Conservation (phyloP, 2,329 filamentous ascomycete genomes). For the Phialophora expanda region DNA sequence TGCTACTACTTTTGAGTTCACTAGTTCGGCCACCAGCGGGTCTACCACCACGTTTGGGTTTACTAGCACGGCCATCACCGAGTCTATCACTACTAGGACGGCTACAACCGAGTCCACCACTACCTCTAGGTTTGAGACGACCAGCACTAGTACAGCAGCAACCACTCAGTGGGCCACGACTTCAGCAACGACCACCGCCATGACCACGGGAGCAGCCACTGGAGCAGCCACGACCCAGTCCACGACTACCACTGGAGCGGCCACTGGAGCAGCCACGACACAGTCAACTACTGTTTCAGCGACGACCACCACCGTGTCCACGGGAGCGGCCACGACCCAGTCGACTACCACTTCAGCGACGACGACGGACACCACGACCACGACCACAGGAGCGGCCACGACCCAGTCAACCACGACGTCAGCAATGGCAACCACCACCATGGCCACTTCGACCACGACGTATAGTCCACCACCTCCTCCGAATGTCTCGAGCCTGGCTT, state of each 20-base stretch:
- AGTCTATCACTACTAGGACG: background rate
- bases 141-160: no score
- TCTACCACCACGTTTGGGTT: no score
- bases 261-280: no score
- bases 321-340: background rate
- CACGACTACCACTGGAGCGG: no score
- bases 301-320: constrained; percentile 24
- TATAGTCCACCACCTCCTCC: constrained; percentile 14
- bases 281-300: background rate
- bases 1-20: no score
- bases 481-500: constrained; percentile 17
- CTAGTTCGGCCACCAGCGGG: no score
- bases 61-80: no score
- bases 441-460: constrained; percentile 21
- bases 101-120: background rate
- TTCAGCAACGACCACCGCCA: no score
- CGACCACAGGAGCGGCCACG: constrained; percentile 10
- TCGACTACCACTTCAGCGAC: background rate
- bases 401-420: constrained; percentile 12
- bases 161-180: no score
- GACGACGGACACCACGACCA: background rate
- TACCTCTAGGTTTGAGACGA: no score
- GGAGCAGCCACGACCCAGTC: no score
- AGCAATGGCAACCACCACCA: constrained; percentile 12
- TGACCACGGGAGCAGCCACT: no score